phyloP scores from a whole-genome alignment of 345 rosid species.

The Punica granatum region DNA sequence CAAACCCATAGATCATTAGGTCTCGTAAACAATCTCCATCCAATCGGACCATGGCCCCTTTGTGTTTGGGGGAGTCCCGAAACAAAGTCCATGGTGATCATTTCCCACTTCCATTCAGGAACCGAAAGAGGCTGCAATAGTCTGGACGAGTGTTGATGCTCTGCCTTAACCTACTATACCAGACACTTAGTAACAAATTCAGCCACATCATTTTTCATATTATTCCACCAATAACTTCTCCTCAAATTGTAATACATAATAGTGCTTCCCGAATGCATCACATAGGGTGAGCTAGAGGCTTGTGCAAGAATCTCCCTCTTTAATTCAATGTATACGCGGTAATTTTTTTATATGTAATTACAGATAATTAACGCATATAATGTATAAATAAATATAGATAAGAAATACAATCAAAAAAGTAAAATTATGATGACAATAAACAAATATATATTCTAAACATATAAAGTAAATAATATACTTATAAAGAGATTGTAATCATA shows the following conservation, averaged over 20 bases:
- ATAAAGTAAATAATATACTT: too few relatives aligned
- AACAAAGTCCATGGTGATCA: constrained; percentile 3
- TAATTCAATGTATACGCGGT: background rate
- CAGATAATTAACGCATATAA: too few relatives aligned
- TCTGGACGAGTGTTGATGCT: background rate
- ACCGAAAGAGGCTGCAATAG: background rate
- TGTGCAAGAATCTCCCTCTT: background rate
- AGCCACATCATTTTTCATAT: background rate
- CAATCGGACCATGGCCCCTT: too few relatives aligned
- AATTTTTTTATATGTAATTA: too few relatives aligned
- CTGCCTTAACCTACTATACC: background rate
- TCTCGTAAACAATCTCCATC: too few relatives aligned
- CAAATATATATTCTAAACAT: too few relatives aligned
- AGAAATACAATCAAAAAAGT: too few relatives aligned
- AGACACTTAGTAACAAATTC: background rate
- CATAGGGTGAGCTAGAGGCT: background rate
- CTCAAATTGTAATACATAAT: constrained; percentile 1
- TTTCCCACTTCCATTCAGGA: constrained; percentile 2
- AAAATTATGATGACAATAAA: too few relatives aligned
- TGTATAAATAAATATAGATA: too few relatives aligned
- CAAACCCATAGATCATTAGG: too few relatives aligned
- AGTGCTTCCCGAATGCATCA: background rate
- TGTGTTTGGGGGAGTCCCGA: too few relatives aligned
- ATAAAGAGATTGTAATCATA: too few relatives aligned
- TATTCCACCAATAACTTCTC: background rate